A percentile compares a stretch with the other conserved stretches of the same genome.
Conservation (phyloP, 495 filamentous ascomycete genomes). For the Xylaria scruposa region DNA sequence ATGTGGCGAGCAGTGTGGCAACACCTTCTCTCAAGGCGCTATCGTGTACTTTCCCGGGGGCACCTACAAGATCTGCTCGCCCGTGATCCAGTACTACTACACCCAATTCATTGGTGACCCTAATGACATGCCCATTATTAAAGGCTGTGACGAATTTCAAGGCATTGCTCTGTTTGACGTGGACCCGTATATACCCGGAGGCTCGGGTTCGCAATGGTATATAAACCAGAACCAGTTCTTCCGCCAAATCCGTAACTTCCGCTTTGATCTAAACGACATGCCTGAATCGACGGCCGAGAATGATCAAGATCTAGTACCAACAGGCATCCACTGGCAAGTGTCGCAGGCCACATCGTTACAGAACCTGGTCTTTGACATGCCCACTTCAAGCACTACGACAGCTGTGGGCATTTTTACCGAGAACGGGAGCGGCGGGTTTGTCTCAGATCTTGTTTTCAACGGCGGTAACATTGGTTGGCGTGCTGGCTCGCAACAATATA, state of each 20-base stretch:
- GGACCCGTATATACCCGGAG: slow-evolving; percentile 31
- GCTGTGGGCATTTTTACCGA: slow-evolving; percentile 56
- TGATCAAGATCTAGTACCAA: slow-evolving; percentile 42
- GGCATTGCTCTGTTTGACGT: slow-evolving; percentile 36
- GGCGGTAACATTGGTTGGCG: slow-evolving; percentile 31
- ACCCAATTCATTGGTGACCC: slow-evolving; percentile 69
- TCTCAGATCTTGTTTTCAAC: slow-evolving; percentile 20
- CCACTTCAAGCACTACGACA: slow-evolving; percentile 36
- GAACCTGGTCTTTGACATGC: slow-evolving; percentile 61
- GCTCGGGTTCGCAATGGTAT: slow-evolving; percentile 29
- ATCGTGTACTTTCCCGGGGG: slow-evolving; percentile 74
- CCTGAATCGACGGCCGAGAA: slow-evolving; percentile 10
- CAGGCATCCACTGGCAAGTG: slow-evolving; percentile 52
- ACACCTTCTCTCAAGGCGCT: slow-evolving; percentile 13
- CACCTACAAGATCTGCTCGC: slow-evolving; percentile 64
- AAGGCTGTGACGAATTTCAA: slow-evolving; percentile 73
- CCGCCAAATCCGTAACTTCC: slow-evolving; percentile 47
- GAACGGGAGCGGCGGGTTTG: slow-evolving; percentile 47
- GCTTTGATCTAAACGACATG: slow-evolving; percentile 42
- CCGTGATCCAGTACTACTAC: slow-evolving; percentile 70
- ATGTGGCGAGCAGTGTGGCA: slow-evolving; percentile 8
- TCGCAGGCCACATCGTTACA: slow-evolving; percentile 51
- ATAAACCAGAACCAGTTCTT: slow-evolving; percentile 47
- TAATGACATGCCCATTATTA: slow-evolving; percentile 69
- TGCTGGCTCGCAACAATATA: slow-evolving; percentile 63